Conservation (phyloP, 805 yeast genomes). For the Zygoascus ofunaensis region DNA sequence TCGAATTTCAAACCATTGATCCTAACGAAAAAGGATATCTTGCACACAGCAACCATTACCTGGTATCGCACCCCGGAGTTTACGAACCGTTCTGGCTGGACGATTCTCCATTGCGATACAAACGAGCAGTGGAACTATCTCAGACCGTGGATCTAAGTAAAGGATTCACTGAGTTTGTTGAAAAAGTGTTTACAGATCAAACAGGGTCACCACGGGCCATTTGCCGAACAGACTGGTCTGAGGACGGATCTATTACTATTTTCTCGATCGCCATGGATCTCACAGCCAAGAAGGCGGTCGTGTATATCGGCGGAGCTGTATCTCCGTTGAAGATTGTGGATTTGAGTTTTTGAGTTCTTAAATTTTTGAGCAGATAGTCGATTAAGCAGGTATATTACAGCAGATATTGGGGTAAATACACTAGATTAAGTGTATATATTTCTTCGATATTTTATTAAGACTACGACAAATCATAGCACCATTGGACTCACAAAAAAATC, state of each 20-base stretch:
- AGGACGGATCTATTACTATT: conserved; percentile 16
- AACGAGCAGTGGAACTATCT: conserved; percentile 12
- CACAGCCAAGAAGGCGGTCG: too few relatives aligned
- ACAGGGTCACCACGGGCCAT: conserved; percentile 21
- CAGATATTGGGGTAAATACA: too few relatives aligned
- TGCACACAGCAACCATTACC: conserved; percentile 16
- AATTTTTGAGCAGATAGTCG: too few relatives aligned
- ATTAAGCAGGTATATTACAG: too few relatives aligned
- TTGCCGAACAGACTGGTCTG: conserved; percentile 16
- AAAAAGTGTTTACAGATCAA: conserved; percentile 16
- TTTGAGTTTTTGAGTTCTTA: too few relatives aligned
- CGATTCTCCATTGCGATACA: conserved; percentile 11
- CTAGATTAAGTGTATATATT: too few relatives aligned
- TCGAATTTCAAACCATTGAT: conserved; percentile 6
- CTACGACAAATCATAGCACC: too few relatives aligned
- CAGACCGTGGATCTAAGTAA: conserved; percentile 7
- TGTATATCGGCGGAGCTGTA: too few relatives aligned
- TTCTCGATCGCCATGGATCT: conserved; percentile 25
- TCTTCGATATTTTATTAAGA: too few relatives aligned
- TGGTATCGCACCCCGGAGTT: conserved; percentile 11
- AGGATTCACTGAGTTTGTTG: conserved; percentile 5
- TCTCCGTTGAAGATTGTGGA: too few relatives aligned
- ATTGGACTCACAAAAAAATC: too few relatives aligned
- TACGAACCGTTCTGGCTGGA: conserved; percentile 8
- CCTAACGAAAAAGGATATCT: conserved; percentile 9